Evolutionary conservation across 225 moss, liverwort and hornwort species (phyloP).

Genomic region (Physcomitrium patens): DNA sequence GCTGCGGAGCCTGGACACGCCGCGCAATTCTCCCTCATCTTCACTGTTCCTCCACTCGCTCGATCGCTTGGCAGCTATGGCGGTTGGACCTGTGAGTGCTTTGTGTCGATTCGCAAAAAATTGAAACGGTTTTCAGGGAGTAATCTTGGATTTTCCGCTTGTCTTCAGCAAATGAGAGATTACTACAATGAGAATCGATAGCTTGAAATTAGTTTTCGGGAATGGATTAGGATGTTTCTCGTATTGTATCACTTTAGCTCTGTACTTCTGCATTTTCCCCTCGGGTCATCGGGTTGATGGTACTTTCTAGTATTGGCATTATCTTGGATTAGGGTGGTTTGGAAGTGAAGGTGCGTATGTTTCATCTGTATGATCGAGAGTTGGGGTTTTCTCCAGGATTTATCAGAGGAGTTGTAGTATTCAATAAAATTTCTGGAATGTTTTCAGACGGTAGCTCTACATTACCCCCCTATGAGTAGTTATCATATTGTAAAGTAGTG

Average conservation of each 20-base stretch:
- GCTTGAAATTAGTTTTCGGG: not conserved
- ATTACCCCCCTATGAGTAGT: not conserved
- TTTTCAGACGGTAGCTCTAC: not conserved
- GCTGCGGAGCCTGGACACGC: conserved; percentile 13
- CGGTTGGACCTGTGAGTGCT: conserved; percentile 35
- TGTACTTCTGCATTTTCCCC: not conserved
- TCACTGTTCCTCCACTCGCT: not conserved
- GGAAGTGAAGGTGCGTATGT: not conserved
- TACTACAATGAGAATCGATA: not conserved
- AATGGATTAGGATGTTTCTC: not conserved
- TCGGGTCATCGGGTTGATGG: conserved; percentile 27
- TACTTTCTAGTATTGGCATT: not conserved
- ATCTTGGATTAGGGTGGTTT: conserved; percentile 33
- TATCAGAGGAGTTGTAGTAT: not conserved
- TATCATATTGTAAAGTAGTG: not conserved
- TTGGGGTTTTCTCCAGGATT: not conserved
- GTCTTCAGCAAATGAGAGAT: conserved; percentile 3
- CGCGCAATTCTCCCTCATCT: not conserved
- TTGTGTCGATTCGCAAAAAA: not conserved
- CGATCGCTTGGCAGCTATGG: conserved; percentile 29
- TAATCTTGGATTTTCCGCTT: conserved; percentile 7
- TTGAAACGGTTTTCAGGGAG: not conserved
- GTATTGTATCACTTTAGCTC: not conserved
- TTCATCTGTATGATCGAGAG: conserved; percentile 2
- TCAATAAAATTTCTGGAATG: not conserved